Percentiles rank a stretch among this genome's conserved stretches.
phyloP scores from a whole-genome alignment of 768 basidiomycete genomes.

The Tylopilus sp. region DNA sequence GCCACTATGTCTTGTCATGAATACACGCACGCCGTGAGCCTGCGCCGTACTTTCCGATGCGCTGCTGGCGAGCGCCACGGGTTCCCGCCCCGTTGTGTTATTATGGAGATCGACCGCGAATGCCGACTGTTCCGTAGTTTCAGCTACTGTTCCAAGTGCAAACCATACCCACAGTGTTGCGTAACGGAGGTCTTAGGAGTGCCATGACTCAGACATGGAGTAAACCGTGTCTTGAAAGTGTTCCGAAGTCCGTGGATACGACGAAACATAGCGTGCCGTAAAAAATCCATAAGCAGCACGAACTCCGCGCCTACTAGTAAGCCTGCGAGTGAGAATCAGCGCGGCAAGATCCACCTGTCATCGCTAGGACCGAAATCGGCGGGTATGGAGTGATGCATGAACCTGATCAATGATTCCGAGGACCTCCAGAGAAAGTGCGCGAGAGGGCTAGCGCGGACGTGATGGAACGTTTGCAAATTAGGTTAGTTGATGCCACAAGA shows the following conservation, averaged over 20 bases:
- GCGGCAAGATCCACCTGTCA: neutral
- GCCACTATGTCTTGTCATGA: slow-evolving; percentile 17
- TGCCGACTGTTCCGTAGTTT: neutral
- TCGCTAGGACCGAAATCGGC: slow-evolving; percentile 4
- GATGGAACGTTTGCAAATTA: slow-evolving; percentile 3
- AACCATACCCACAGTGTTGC: too few species aligned
- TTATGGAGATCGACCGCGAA: neutral
- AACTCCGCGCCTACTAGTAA: neutral
- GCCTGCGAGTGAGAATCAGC: slow-evolving; percentile 6
- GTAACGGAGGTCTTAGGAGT: too few species aligned
- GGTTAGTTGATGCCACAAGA: neutral
- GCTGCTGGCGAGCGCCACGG: too few species aligned
- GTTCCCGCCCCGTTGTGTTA: too few species aligned
- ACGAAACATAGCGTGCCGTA: neutral
- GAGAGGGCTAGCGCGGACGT: neutral
- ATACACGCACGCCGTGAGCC: neutral
- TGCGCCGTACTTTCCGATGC: too few species aligned
- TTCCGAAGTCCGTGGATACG: slow-evolving; percentile 8
- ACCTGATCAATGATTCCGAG: slow-evolving; percentile 12
- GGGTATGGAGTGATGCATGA: neutral
- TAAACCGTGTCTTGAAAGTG: neutral
- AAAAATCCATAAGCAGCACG: slow-evolving; percentile 10
- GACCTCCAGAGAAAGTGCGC: neutral
- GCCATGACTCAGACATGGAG: too few species aligned
- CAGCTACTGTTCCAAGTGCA: neutral